Evolutionary conservation across 345 rosid genomes (phyloP).

Genomic region (Schrenkiella parvula): DNA sequence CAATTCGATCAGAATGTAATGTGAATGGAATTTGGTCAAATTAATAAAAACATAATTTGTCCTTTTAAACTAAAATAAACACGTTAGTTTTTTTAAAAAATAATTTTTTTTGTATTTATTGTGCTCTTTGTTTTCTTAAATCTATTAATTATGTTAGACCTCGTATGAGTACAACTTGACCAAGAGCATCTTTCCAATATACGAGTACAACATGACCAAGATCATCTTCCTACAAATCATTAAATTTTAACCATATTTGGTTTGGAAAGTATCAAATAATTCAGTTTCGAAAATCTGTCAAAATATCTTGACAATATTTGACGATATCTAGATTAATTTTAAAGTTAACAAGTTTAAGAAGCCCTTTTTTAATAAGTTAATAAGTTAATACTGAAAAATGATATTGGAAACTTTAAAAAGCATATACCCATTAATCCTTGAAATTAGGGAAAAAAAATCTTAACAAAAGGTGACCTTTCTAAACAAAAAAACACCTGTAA

Average conservation of each 20-base stretch:
- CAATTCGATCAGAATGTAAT: not conserved
- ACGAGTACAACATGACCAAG: not conserved
- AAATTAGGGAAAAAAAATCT: not conserved
- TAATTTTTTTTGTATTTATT: not conserved
- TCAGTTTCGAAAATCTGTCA: not conserved
- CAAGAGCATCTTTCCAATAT: not conserved
- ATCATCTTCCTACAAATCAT: not conserved
- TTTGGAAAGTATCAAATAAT: not conserved
- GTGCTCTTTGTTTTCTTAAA: constrained; percentile 1
- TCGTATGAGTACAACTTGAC: not conserved
- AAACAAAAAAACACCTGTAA: too few species aligned
- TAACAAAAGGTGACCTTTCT: too few species aligned
- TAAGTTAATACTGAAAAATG: not conserved
- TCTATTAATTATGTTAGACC: constrained; percentile 2
- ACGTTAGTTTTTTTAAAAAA: not conserved
- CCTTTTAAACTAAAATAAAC: not conserved
- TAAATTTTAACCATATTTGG: not conserved
- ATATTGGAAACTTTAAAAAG: not conserved
- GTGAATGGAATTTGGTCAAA: constrained; percentile 17
- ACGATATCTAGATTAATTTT: not conserved
- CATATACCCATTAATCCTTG: not conserved
- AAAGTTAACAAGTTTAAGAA: not conserved
- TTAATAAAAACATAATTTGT: not conserved
- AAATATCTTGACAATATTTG: constrained; percentile 4
- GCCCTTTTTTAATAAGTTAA: too few species aligned